These are phyloP conservation scores for Claviceps spartinae DNA, from an alignment of 2,329 filamentous ascomycete species.

Conservation along the genomic window DNA sequence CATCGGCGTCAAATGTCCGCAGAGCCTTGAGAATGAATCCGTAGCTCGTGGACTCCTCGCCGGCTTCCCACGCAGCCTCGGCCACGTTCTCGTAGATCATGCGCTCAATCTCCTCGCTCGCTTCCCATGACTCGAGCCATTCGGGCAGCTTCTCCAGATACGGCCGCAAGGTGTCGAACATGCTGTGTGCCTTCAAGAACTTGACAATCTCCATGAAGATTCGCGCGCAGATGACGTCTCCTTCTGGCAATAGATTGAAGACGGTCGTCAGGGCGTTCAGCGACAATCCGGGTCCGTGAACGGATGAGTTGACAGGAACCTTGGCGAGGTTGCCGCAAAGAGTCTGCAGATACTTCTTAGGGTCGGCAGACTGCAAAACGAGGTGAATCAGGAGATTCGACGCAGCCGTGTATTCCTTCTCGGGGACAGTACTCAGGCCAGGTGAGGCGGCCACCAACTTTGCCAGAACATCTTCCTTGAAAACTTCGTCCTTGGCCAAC, in stretches of 20 bases:
- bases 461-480: constrained; percentile 75
- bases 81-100: constrained; percentile 74
- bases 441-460: constrained; percentile 73
- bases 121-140: constrained; percentile 76
- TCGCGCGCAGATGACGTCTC: constrained; percentile 72
- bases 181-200: constrained; percentile 59
- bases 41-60: constrained; percentile 57
- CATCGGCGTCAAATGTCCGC: constrained; percentile 43
- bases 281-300: constrained; percentile 73
- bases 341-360: constrained; percentile 71
- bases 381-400: constrained; percentile 97
- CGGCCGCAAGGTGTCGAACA: constrained; percentile 72
- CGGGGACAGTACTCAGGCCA: constrained; percentile 69
- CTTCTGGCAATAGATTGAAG: constrained; percentile 78
- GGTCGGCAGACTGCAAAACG: constrained; percentile 70
- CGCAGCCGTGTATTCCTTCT: constrained; percentile 92
- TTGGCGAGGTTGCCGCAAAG: constrained; percentile 84
- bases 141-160: constrained; percentile 70
- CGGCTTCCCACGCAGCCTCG: constrained; percentile 64
- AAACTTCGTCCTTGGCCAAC: constrained; percentile 50
- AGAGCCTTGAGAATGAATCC: constrained; percentile 52
- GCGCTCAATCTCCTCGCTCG: constrained; percentile 68
- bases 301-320: constrained; percentile 72
- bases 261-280: constrained; percentile 86
- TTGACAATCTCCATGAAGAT: constrained; percentile 81